A percentile compares a stretch with the other conserved stretches of the same genome.
These are phyloP conservation scores for Chenopodium quinoa DNA, from an alignment of 148 eudicot species.

Conservation along the genomic window DNA sequence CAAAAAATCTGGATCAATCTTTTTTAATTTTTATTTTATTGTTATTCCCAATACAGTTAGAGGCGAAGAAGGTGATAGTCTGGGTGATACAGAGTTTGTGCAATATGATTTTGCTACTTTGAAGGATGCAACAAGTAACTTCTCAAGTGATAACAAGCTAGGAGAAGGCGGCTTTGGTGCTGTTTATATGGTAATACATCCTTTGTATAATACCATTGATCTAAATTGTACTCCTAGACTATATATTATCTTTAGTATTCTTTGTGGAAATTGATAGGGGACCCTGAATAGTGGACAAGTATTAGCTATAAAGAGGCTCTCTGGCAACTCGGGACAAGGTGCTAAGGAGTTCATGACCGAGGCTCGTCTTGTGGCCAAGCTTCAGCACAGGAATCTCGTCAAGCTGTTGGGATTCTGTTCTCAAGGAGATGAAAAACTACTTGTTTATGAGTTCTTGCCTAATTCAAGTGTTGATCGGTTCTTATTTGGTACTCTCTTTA, in stretches of 20 bases:
- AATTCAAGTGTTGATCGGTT: slow-evolving; percentile 65
- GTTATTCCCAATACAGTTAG: neutral
- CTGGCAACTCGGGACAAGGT: slow-evolving; percentile 56
- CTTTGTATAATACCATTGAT: neutral
- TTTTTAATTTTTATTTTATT: neutral
- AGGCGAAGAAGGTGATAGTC: neutral
- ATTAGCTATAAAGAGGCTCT: slow-evolving; percentile 67
- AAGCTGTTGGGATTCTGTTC: slow-evolving; percentile 69
- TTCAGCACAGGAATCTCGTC: slow-evolving; percentile 75
- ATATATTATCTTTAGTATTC: neutral
- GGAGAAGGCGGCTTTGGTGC: slow-evolving; percentile 77
- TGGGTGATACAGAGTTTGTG: slow-evolving; percentile 7
- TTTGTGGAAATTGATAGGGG: slow-evolving; percentile 24
- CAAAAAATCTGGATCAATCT: too few relatives aligned
- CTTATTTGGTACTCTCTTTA: slow-evolving; percentile 46
- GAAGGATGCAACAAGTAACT: slow-evolving; percentile 21
- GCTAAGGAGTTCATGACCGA: slow-evolving; percentile 71
- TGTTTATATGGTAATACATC: slow-evolving; percentile 41
- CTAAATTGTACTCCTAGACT: too few relatives aligned
- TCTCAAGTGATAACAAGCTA: slow-evolving; percentile 35
- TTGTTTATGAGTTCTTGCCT: slow-evolving; percentile 67
- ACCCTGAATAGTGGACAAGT: slow-evolving; percentile 43
- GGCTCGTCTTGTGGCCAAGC: slow-evolving; percentile 56
- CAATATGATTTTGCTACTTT: slow-evolving; percentile 24
- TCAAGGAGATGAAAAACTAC: slow-evolving; percentile 72